phyloP scores from a whole-genome alignment of 75 land plant species.

The Sequoiadendron giganteum region DNA sequence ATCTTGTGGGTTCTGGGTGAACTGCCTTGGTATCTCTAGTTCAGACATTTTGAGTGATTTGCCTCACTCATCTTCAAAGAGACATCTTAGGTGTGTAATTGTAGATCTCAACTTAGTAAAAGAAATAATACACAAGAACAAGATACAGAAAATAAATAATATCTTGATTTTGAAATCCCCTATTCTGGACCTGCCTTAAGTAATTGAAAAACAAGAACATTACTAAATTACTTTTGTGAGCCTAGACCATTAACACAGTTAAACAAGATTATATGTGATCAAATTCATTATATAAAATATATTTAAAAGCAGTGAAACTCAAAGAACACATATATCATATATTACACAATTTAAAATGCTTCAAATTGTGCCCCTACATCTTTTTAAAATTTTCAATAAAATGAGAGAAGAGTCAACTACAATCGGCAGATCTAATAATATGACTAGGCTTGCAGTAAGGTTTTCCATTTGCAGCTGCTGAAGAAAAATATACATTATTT shows the following conservation, averaged over 20 bases:
- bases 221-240: not conserved
- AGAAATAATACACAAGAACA: no score
- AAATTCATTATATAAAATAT: not conserved
- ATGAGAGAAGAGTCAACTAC: not conserved
- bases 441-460: not conserved
- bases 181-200: not conserved
- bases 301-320: not conserved
- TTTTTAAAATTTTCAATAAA: not conserved
- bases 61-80: no score
- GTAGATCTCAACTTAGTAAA: no score
- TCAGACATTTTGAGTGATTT: no score
- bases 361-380: not conserved
- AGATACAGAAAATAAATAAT: not conserved
- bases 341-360: not conserved
- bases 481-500: not conserved
- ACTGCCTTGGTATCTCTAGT: no score
- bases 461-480: not conserved
- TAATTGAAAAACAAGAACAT: not conserved
- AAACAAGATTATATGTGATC: not conserved
- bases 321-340: not conserved
- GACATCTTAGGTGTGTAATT: no score
- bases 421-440: not conserved
- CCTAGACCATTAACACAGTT: not conserved
- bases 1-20: no score
- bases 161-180: not conserved